These are phyloP conservation scores for Tubosaeta sp. DNA, from an alignment of 768 basidiomycete genomes.

Conservation along the genomic window DNA sequence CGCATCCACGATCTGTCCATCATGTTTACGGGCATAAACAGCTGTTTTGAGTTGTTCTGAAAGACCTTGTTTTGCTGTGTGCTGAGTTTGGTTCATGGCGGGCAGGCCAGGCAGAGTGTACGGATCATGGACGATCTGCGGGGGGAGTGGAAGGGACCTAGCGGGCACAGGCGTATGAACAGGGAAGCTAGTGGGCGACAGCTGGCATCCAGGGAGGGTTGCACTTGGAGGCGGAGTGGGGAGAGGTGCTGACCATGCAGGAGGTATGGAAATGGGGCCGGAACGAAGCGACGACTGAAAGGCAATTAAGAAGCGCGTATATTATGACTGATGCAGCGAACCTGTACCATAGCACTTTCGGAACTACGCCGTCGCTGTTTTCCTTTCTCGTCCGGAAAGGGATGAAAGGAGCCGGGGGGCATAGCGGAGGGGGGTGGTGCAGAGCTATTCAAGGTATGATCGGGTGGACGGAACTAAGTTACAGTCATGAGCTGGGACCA, in stretches of 20 bases:
- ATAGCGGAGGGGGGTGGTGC: conserved; percentile 6
- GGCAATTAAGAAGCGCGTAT: background rate
- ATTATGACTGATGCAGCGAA: conserved; percentile 7
- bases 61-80: background rate
- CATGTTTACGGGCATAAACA: background rate
- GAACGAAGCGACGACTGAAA: conserved; percentile 12
- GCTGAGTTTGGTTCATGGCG: background rate
- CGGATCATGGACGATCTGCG: background rate
- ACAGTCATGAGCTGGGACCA: background rate
- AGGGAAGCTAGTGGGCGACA: conserved; percentile 7
- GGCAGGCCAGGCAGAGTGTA: conserved; percentile 5
- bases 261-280: conserved; percentile 6
- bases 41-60: conserved; percentile 1
- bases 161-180: conserved; percentile 7
- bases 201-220: conserved; percentile 4
- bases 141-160: conserved; percentile 5
- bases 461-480: background rate
- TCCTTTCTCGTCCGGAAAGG: conserved; percentile 4
- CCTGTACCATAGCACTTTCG: conserved; percentile 15
- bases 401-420: conserved; percentile 1
- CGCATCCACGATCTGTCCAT: background rate
- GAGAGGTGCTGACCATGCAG: conserved; percentile 15
- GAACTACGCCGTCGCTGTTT: conserved; percentile 14
- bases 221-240: conserved; percentile 21
- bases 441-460: conserved; percentile 7